Conservation (phyloP, 2,329 filamentous ascomycete genomes). For the Aspergillus alliaceus region DNA sequence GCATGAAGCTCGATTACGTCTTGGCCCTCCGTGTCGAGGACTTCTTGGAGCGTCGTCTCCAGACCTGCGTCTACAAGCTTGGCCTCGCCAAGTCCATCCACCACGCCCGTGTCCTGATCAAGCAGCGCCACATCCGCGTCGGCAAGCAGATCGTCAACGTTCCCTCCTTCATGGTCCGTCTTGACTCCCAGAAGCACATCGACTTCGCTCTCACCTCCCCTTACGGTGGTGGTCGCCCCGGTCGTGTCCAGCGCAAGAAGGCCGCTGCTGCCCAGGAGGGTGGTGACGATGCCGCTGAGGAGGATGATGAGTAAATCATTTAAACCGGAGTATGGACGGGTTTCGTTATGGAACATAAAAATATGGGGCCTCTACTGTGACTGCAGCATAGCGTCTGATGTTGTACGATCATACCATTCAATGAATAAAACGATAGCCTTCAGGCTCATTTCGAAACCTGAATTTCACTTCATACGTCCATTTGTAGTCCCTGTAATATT, state of each 20-base stretch:
- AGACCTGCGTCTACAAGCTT: slow-evolving; percentile 99
- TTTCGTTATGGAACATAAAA: slow-evolving; percentile 37
- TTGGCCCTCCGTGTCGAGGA: slow-evolving; percentile 98
- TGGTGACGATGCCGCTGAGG: slow-evolving; percentile 62
- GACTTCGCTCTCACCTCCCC: slow-evolving; percentile 97
- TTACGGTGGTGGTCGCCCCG: slow-evolving; percentile 94
- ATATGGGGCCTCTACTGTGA: slow-evolving; percentile 35
- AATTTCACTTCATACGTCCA: slow-evolving; percentile 4
- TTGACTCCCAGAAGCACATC: slow-evolving; percentile 99
- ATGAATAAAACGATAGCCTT: slow-evolving; percentile 38
- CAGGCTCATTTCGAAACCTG: slow-evolving; percentile 37
- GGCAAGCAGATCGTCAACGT: slow-evolving; percentile 99
- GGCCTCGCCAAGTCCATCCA: slow-evolving; percentile 99
- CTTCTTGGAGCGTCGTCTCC: slow-evolving; percentile 99
- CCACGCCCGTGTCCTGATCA: slow-evolving; percentile 99
- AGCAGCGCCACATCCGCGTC: slow-evolving; percentile 98
- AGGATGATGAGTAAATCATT: slow-evolving; percentile 67
- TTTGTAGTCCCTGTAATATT: neutral
- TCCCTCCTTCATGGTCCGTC: slow-evolving; percentile 97
- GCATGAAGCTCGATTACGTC: slow-evolving; percentile 99
- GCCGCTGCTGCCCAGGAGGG: slow-evolving; percentile 86
- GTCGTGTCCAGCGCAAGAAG: slow-evolving; percentile 99
- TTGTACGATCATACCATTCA: slow-evolving; percentile 41
- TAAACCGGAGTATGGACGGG: slow-evolving; percentile 39
- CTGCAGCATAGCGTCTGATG: slow-evolving; percentile 40